Evolutionary conservation across 1,139 yeast genomes (phyloP), one percentile per base, ranked within the genome.

Genomic region (Geotrichum macrosporum): DNA sequence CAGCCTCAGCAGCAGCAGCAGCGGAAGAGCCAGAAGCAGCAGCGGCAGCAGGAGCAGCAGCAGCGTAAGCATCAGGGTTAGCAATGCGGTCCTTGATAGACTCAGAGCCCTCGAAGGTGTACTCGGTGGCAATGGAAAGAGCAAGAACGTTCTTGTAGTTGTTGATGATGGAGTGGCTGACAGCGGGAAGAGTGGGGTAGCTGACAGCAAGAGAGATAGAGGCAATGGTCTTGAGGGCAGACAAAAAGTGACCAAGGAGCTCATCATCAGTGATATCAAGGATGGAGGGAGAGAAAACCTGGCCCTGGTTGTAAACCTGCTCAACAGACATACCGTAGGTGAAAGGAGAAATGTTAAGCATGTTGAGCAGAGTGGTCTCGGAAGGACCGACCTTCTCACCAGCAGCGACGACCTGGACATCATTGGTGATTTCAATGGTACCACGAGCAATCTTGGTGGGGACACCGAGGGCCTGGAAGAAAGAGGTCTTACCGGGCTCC

Each of bases 371-470:
- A 65, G 96, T 74, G 63, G 99, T 98, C 81, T 92, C 99, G 68
- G 98, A 92, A 66, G 94, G 95, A 80, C 99, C 99, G 68, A 92
- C 98, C 77, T 77, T 87, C 71, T 69, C 70, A 68, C 86, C 86
- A 57, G 83, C 80, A 60, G 76, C 80, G 69, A 89, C 95, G 71
- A 92, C 96, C 80, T 86, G 86, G 69, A 92, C 95, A 71, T 94
- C 98, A 65, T 85, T 76, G 74, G 87, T 89, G 76, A 92, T 92
- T 79, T 92, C 99, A 84, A 92, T 92, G 76, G 96, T 87, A 92
- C 99, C 99, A 85, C 99, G 89, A 76, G 96, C 94, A 88, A 92
- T 92, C 94, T 92, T 92, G 86, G 99, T 92, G 81, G 98, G 98
- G 70, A 92, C 96, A 86, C 97, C 97, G 69, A 92, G 84, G 72